Evolutionary conservation across 148 eudicot genomes (phyloP), one percentile per base, ranked within the genome.

Genomic region (Rhododendron williamsianum): DNA sequence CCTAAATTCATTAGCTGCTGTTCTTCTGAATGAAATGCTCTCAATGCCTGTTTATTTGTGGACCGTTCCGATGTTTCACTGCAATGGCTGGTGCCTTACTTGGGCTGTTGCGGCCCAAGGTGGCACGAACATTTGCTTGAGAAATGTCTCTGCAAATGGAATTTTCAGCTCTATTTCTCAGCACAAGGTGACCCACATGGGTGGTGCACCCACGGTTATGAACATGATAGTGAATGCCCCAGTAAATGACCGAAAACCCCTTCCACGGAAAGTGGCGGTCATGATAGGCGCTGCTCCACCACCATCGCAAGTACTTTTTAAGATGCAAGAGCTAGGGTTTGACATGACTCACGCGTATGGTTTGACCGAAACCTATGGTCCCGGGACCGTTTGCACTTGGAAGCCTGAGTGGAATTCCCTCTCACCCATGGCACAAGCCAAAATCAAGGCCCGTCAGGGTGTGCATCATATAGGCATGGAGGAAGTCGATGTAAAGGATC

Each of bases 21-120:
- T 86, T 35, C 88, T 91, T 72, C 67, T 89, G 12, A 91, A 88
- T 56, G 97, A 92, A 11, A 92, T 94, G 94, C 72, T 81, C 25
- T 41, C 92, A 25, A 81, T 88, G 92, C 90, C 95, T 1, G 90
- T 91, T 56, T 93, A 91, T 76, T 80, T 94, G 18, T 94, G 97
- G 97, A 91, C 93, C 3, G 89, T 93, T 51, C 97, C 97, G 2
- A 94, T 93, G 95, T 94, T 94, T 86, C 97, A 94, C 84, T 94
- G 97, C 92, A 94, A 94, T 35, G 97, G 95, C 16, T 93, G 97
- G 97, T 93, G 95, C 88, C 86, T 94, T 25, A 88, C 91, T 25
- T 94, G 97, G 97, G 97, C 87, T 23, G 81, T 91, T 52, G 97
- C 97, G 9, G 97, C 93, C n/a, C 92, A 88, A 81, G 97, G 95